phyloP scores from a whole-genome alignment of 139 green algal species.

The Picocystis salinarum region DNA sequence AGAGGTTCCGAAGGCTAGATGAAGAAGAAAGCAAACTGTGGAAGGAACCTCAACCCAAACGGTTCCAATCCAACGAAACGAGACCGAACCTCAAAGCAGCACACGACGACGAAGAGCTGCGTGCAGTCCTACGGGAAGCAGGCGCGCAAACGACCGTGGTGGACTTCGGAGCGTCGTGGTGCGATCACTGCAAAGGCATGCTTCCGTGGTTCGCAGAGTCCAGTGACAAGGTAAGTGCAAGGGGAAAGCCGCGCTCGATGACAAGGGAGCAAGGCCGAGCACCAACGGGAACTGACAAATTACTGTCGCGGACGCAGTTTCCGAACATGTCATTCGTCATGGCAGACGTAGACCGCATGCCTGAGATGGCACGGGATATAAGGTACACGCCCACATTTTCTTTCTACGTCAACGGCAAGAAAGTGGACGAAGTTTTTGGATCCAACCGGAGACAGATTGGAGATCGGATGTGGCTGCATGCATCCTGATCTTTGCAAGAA shows the following conservation, averaged over 20 bases:
- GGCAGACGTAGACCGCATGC: slow-evolving; percentile 21
- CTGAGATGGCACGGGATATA: slow-evolving; percentile 13
- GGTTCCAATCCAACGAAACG: too few species aligned
- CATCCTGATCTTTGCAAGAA: too few species aligned
- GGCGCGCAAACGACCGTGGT: slow-evolving; percentile 1
- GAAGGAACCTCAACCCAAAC: too few species aligned
- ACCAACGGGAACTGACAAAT: background rate
- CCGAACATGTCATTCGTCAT: slow-evolving; percentile 14
- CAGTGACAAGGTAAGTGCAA: too few species aligned
- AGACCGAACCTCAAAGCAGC: too few species aligned
- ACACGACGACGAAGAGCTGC: background rate
- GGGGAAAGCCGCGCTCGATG: too few species aligned
- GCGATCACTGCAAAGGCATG: background rate
- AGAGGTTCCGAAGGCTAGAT: too few species aligned
- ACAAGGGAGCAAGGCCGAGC: background rate
- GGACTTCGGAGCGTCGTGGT: slow-evolving; percentile 9
- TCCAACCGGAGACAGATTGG: slow-evolving; percentile 7
- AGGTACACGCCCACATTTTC: slow-evolving; percentile 26
- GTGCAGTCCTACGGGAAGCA: background rate
- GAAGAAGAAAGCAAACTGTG: too few species aligned
- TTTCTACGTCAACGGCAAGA: slow-evolving; percentile 19
- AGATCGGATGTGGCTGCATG: slow-evolving; percentile 22
- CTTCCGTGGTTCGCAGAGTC: background rate
- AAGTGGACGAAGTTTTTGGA: slow-evolving; percentile 20
- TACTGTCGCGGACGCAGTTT: background rate